phyloP scores from a whole-genome alignment of 1,139 yeast species.

The Yamadazyma sp. region DNA sequence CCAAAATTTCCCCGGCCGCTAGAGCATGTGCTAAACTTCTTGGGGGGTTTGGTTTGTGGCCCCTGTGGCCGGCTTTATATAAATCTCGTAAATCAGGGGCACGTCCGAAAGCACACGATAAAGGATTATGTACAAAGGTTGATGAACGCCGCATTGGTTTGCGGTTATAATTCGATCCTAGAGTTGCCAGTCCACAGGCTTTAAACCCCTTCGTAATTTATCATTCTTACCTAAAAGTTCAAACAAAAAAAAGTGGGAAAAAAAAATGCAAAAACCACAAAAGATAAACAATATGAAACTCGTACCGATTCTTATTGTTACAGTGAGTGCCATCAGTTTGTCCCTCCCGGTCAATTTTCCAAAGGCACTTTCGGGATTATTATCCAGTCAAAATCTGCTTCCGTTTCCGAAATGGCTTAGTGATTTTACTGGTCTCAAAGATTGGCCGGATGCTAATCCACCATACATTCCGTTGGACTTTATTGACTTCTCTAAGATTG shows the following conservation, averaged over 20 bases:
- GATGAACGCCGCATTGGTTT: too few species aligned
- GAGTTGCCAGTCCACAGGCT: too few species aligned
- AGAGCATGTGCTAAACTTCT: too few species aligned
- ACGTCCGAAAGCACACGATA: too few species aligned
- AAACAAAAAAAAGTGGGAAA: neutral
- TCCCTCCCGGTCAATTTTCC: slow-evolving; percentile 6
- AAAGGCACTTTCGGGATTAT: neutral
- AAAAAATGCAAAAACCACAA: slow-evolving; percentile 2
- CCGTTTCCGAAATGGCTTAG: slow-evolving; percentile 81
- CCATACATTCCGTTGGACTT: slow-evolving; percentile 83
- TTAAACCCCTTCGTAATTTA: too few species aligned
- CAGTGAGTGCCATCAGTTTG: slow-evolving; percentile 7
- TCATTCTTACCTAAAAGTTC: neutral
- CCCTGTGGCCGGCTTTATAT: too few species aligned
- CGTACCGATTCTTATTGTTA: slow-evolving; percentile 3
- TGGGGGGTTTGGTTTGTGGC: too few species aligned
- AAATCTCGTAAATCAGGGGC: too few species aligned
- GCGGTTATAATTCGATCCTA: too few species aligned
- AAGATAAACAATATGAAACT: neutral
- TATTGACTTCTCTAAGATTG: slow-evolving; percentile 56
- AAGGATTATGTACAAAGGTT: too few species aligned
- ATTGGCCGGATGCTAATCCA: slow-evolving; percentile 86
- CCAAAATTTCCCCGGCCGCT: too few species aligned
- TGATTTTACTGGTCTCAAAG: slow-evolving; percentile 66
- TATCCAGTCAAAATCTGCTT: slow-evolving; percentile 8